Evolutionary conservation across 805 yeast species (phyloP), one percentile per base, ranked within the genome.

Genomic region (Monosporozyma aerobia): DNA sequence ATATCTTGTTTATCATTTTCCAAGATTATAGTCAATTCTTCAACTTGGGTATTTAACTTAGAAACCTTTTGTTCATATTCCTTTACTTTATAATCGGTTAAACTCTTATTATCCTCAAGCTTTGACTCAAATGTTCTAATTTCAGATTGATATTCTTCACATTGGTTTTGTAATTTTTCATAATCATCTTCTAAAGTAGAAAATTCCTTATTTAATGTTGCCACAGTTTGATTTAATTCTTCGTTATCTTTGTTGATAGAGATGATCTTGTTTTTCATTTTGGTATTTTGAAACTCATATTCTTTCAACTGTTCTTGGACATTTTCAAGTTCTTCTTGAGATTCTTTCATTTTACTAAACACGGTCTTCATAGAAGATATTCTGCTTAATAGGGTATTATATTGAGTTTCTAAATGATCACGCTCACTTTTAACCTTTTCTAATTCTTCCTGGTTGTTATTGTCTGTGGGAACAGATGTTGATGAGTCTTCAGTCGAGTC

Each of bases 361-460:
- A 86, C 77, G 0, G 83, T 71, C 58, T 85, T 86, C 92, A 86
- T 85, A 2, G 87, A 78, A 1, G 88, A 78, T 16, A 87, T 65
- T 63, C 84, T 76, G 56, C 79, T 79, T 54, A 87, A 66, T 33
- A 87, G 67, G 4, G 77, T 73, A 55, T 84, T 83, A 61, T 85
- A 84, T 56, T 81, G 81, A 1, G 74, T 71, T 58, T 83, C 80
- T 30, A 78, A 73, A 32, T 77, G 75, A 48, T 78, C 83, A 52
- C 84, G 75, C 59, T 83, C 88, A 37, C 72, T 69, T 32, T 72
- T 73, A 29, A 71, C 64, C 41, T 59, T 65, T 35, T 61, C 63
- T 13, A 77, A 56, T 49, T 73, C 69, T 19, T 56, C 56, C 9
- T 49, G 35, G n/a, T 43, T 23, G 11, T 30, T n/a, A 22, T 53